These are phyloP conservation scores for Mortierella antarctica DNA, from an alignment of 192 early-diverging fungal species.

Conservation along the genomic window DNA sequence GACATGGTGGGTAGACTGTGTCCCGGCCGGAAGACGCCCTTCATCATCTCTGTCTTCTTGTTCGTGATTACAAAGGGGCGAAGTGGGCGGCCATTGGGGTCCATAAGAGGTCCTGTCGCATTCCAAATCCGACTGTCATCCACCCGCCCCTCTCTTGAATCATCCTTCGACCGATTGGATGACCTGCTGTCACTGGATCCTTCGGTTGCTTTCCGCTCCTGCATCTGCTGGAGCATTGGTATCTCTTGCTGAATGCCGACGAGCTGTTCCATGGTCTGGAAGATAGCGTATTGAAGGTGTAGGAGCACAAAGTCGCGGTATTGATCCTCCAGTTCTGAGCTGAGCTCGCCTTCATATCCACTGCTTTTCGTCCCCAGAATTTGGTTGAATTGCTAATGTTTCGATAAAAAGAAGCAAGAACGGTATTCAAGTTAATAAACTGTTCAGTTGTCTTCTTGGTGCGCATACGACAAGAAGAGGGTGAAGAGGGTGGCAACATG, in stretches of 20 bases:
- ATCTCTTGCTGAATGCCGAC: constrained; percentile 81
- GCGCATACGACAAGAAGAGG: no score
- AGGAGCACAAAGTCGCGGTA: constrained; percentile 79
- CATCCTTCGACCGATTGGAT: constrained; percentile 12
- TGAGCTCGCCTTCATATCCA: constrained; percentile 38
- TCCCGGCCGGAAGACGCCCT: constrained; percentile 87
- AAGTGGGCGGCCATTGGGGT: constrained; percentile 66
- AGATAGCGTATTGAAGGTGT: constrained; percentile 78
- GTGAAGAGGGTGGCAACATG: neutral
- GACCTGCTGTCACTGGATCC: constrained; percentile 27
- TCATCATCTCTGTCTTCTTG: constrained; percentile 74
- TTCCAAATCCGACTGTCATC: constrained; percentile 21
- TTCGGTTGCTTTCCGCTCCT: constrained; percentile 57
- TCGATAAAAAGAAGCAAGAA: neutral
- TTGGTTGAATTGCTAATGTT: constrained; percentile 34
- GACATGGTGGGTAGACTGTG: constrained; percentile 96
- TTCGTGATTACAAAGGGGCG: constrained; percentile 92
- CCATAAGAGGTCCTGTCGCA: constrained; percentile 64
- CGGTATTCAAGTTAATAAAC: neutral
- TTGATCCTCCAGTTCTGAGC: constrained; percentile 73
- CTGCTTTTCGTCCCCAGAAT: constrained; percentile 38
- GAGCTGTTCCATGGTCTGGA: constrained; percentile 78
- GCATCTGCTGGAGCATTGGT: constrained; percentile 81
- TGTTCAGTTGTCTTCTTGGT: no score
- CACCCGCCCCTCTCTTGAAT: constrained; percentile 36